Evolutionary conservation across 768 basidiomycete species (phyloP).

Genomic region (Tylopilus balloui): DNA sequence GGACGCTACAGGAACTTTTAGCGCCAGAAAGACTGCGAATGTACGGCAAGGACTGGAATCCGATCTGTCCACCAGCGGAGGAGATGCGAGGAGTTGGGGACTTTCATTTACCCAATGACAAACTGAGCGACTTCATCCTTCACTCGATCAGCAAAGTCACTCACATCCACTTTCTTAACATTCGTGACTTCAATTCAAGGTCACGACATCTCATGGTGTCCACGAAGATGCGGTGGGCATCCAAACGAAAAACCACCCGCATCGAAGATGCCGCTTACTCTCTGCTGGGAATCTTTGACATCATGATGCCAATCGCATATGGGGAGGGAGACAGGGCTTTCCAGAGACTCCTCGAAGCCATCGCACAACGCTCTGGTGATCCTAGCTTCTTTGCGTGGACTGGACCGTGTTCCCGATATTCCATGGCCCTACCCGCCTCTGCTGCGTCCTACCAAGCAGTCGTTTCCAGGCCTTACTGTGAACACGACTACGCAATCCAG

Average conservation of each 20-base stretch:
- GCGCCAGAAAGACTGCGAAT: slow-evolving; percentile 8
- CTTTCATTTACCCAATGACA: slow-evolving; percentile 12
- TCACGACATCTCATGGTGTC: slow-evolving; percentile 7
- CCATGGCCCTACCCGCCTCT: slow-evolving; percentile 8
- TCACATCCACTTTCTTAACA: not conserved
- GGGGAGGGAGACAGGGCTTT: slow-evolving; percentile 12
- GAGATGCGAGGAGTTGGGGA: not conserved
- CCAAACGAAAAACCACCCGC: slow-evolving; percentile 11
- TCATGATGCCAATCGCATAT: slow-evolving; percentile 10
- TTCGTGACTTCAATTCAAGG: slow-evolving; percentile 2
- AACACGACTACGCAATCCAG: slow-evolving; percentile 7
- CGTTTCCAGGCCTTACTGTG: not conserved
- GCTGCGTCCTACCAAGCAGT: slow-evolving; percentile 7
- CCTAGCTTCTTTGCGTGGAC: slow-evolving; percentile 15
- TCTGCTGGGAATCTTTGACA: slow-evolving; percentile 12
- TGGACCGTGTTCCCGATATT: slow-evolving; percentile 5
- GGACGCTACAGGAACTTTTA: slow-evolving; percentile 14
- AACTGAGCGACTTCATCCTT: slow-evolving; percentile 8
- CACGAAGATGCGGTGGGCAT: slow-evolving; percentile 15
- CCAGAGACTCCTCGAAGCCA: slow-evolving; percentile 9
- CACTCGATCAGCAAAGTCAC: not conserved
- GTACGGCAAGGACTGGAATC: slow-evolving; percentile 11
- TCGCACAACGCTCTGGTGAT: slow-evolving; percentile 11
- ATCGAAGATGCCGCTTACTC: slow-evolving; percentile 10
- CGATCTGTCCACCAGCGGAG: not conserved